Percentiles rank a stretch among this genome's conserved stretches.
Evolutionary conservation across 2,329 filamentous ascomycete genomes (phyloP).

Genomic region (Anthostomella pinea): DNA sequence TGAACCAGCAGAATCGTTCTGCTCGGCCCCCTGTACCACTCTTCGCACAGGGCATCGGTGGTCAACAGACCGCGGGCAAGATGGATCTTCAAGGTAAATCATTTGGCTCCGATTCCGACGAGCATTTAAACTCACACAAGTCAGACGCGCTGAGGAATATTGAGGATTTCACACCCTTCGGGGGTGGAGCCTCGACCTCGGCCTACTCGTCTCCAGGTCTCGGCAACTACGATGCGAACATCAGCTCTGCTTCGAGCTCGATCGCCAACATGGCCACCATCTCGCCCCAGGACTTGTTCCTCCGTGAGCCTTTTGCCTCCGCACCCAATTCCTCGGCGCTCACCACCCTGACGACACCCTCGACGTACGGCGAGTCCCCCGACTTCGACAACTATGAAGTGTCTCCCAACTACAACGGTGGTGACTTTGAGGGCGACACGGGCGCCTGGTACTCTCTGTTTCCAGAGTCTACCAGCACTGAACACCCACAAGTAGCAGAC

Average conservation of each 20-base stretch:
- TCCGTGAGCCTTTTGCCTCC: conserved; percentile 68
- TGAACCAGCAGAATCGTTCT: conserved; percentile 52
- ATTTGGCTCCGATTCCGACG: background rate
- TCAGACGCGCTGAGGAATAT: conserved; percentile 56
- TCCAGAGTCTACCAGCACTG: conserved; percentile 40
- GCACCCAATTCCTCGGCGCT: conserved; percentile 79
- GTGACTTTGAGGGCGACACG: conserved; percentile 51
- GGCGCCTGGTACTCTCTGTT: conserved; percentile 73
- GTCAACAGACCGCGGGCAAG: conserved; percentile 41
- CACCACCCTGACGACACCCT: conserved; percentile 82
- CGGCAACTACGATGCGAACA: conserved; percentile 49
- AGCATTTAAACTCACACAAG: conserved; percentile 30
- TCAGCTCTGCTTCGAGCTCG: conserved; percentile 46
- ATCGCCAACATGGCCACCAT: conserved; percentile 65
- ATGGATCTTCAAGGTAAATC: conserved; percentile 58
- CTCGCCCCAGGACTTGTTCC: conserved; percentile 77
- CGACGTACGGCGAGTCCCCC: conserved; percentile 74
- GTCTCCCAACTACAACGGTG: conserved; percentile 70
- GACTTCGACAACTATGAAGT: conserved; percentile 72
- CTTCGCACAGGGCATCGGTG: conserved; percentile 61
- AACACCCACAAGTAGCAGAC: conserved; percentile 25
- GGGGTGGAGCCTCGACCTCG: conserved; percentile 46
- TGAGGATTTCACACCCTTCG: conserved; percentile 57
- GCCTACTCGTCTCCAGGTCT: conserved; percentile 54
- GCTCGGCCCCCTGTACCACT: conserved; percentile 68